Conservation (phyloP, 345 rosid genomes). For the Isatis tinctoria region DNA sequence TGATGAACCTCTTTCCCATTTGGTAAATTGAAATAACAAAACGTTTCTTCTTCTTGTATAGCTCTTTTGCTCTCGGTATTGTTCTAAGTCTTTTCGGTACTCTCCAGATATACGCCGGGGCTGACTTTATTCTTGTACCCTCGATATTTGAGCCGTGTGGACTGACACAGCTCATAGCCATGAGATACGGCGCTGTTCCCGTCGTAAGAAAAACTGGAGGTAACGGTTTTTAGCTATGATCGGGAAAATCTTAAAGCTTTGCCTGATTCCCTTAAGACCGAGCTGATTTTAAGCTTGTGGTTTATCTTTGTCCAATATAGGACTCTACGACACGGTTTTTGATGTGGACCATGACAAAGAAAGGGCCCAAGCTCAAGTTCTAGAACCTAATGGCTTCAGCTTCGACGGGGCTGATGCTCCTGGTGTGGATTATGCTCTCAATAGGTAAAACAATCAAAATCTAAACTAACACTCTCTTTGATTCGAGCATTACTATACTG, state of each 20-base stretch:
- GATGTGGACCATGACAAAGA: conserved; percentile 89
- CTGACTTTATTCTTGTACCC: conserved; percentile 89
- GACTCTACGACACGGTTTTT: conserved; percentile 87
- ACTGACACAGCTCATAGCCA: conserved; percentile 82
- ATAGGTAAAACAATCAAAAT: conserved; percentile 48
- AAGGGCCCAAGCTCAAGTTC: conserved; percentile 71
- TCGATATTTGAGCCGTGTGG: conserved; percentile 98
- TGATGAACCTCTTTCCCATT: conserved; percentile 96
- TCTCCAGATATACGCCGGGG: conserved; percentile 81
- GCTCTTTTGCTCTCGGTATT: not conserved
- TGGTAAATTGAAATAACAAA: conserved; percentile 39
- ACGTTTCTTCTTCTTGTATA: not conserved
- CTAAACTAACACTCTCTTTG: not conserved
- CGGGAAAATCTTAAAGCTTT: conserved; percentile 4
- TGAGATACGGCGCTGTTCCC: conserved; percentile 94
- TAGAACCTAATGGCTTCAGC: conserved; percentile 89
- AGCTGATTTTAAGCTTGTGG: not conserved
- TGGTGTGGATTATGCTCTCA: conserved; percentile 81
- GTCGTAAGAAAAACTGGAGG: conserved; percentile 96
- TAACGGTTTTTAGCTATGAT: not conserved
- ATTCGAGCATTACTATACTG: not conserved
- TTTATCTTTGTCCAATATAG: conserved; percentile 32
- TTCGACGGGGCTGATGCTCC: conserved; percentile 84
- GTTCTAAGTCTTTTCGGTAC: not conserved
- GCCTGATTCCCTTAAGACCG: conserved; percentile 4